Percentiles rank a stretch among this genome's conserved stretches.
Evolutionary conservation across 495 filamentous ascomycete genomes (phyloP).

Genomic region (Hypoxylon subgilvum): DNA sequence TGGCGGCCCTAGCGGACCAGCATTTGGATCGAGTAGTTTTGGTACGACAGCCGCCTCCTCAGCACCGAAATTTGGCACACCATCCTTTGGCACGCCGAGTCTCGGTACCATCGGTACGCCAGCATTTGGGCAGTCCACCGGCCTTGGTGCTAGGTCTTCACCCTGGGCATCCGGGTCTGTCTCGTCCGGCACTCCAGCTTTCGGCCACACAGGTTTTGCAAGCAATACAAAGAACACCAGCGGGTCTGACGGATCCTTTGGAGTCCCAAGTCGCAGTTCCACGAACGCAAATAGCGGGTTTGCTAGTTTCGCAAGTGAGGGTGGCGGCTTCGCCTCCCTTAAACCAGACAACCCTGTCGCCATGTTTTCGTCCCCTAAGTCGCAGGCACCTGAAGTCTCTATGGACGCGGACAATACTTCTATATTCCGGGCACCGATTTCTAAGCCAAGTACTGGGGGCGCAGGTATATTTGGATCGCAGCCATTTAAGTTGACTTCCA

Average conservation of each 20-base stretch:
- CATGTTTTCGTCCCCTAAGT: conserved; percentile 59
- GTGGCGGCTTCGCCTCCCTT: conserved; percentile 62
- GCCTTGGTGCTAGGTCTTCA: conserved; percentile 44
- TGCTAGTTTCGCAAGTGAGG: conserved; percentile 63
- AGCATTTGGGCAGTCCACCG: conserved; percentile 61
- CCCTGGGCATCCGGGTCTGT: conserved; percentile 50
- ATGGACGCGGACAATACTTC: conserved; percentile 48
- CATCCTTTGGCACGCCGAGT: conserved; percentile 45
- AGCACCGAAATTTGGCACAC: conserved; percentile 49
- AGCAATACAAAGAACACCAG: conserved; percentile 12
- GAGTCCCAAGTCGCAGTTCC: conserved; percentile 24
- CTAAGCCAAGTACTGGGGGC: conserved; percentile 48
- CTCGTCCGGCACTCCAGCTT: conserved; percentile 40
- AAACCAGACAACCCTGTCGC: conserved; percentile 38
- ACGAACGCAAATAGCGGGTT: conserved; percentile 55
- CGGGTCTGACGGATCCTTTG: conserved; percentile 40
- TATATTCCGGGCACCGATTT: conserved; percentile 51
- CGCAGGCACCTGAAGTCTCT: conserved; percentile 45
- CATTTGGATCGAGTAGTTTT: conserved; percentile 50
- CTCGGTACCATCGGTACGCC: conserved; percentile 42
- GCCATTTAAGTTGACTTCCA: conserved; percentile 76
- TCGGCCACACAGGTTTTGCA: conserved; percentile 49
- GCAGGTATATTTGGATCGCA: conserved; percentile 60
- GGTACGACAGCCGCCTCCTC: conserved; percentile 57
- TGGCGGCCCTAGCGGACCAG: conserved; percentile 37